Evolutionary conservation across 2,329 filamentous ascomycete species (phyloP), one percentile per base, ranked within the genome.

Genomic region (Colletotrichum salicis): DNA sequence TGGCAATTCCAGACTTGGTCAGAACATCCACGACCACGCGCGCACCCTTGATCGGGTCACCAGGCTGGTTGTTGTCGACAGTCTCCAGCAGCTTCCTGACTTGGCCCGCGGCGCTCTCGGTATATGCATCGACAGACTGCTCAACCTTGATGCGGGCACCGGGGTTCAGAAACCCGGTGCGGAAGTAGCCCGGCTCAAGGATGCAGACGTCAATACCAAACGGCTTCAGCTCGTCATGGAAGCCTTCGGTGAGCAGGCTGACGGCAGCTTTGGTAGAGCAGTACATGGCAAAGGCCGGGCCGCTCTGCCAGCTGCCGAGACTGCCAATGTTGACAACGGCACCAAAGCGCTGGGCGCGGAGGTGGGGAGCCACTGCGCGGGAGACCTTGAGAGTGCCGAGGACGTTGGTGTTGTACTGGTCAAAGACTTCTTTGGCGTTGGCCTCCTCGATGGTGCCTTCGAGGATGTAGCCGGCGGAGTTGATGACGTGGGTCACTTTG

Each of bases 21-120:
- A 92, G 74, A 15, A 89, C 81, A 73, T 92, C 89, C 5, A 91
- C 83, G 33, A 90, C 81, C 1, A 88, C 83, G 67, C 79, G 82
- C 8, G 81, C 80, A 0, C 86, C 89, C 80, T 90, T 90, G 22
- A 78, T 79, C 3, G 88, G 83, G 75, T 91, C 88, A 0, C 89
- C 89, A 0, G 81, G 84, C 79, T 91, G 88, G 0, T 85, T 84
- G 19, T 85, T 81, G 71, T 90, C 79, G 12, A 79, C 78, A 3
- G 56, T 54, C 3, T 78, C 77, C 37, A 88, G 71, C 3, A 67
- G 54, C 22, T 73, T 76, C 63, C 83, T 74, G 33, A 67, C 61
- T 56, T 74, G 62, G 0, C 79, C 80, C 10, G 79, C 76, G 0
- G 81, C 76, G 29, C 77, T 77, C 7, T 78, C 79, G 2, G 77